A percentile compares a stretch with the other conserved stretches of the same genome.
phyloP scores from a whole-genome alignment of 116 monocot genomes.

The Trichopus zeylanicus region DNA sequence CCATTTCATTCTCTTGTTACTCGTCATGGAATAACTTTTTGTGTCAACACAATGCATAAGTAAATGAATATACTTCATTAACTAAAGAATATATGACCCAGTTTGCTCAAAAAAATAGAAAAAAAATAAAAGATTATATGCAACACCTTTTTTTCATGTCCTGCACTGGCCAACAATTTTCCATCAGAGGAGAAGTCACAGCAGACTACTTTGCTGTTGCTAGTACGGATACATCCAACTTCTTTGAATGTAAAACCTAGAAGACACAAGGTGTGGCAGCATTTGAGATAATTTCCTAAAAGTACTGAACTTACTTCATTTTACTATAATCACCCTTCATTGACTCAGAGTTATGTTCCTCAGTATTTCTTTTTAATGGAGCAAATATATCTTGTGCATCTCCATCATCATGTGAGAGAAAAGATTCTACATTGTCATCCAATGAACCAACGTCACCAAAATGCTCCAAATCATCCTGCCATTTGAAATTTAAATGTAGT shows the following conservation, averaged over 20 bases:
- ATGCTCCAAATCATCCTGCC: slow-evolving; percentile 84
- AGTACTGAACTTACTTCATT: not conserved
- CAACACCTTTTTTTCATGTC: slow-evolving; percentile 87
- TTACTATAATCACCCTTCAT: slow-evolving; percentile 44
- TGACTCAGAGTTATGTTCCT: slow-evolving; percentile 63
- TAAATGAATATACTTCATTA: not conserved
- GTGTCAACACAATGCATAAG: not conserved
- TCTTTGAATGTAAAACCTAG: slow-evolving; percentile 77
- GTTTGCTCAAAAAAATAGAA: too few relatives aligned
- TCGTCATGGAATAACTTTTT: not conserved
- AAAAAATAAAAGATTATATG: too few relatives aligned
- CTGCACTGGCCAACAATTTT: slow-evolving; percentile 84
- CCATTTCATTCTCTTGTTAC: too few relatives aligned
- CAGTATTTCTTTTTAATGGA: slow-evolving; percentile 59
- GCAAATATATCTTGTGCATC: slow-evolving; percentile 91
- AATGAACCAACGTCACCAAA: slow-evolving; percentile 93
- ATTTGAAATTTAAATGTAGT: not conserved
- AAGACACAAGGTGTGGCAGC: slow-evolving; percentile 5
- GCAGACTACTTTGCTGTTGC: slow-evolving; percentile 78
- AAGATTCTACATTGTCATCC: slow-evolving; percentile 98
- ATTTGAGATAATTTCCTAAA: slow-evolving; percentile 3
- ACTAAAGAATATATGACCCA: too few relatives aligned
- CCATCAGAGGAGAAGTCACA: slow-evolving; percentile 94
- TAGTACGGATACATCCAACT: slow-evolving; percentile 67
- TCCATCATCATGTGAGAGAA: slow-evolving; percentile 88